Evolutionary conservation across 2,329 filamentous ascomycete genomes (phyloP).

Genomic region (Colletotrichum nymphaeae): DNA sequence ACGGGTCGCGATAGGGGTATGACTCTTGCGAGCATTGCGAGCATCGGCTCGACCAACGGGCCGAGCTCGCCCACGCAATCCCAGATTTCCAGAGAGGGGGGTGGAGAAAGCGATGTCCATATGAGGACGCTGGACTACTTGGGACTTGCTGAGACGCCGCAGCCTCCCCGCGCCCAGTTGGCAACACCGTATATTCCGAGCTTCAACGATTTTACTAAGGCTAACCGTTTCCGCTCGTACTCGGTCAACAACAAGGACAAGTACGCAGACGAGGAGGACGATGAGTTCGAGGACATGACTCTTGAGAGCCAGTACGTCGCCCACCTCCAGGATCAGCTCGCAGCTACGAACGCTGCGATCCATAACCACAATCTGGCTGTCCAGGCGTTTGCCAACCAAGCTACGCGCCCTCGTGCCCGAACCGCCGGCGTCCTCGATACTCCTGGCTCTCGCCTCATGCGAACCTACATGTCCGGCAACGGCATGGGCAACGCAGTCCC

Average conservation of each 20-base stretch:
- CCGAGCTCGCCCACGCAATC: constrained; percentile 89
- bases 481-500: constrained; percentile 82
- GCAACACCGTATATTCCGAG: constrained; percentile 78
- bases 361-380: constrained; percentile 94
- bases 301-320: constrained; percentile 71
- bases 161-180: constrained; percentile 79
- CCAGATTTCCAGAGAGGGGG: constrained; percentile 85
- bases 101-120: constrained; percentile 86
- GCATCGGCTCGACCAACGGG: constrained; percentile 85
- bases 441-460: constrained; percentile 72
- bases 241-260: constrained; percentile 99
- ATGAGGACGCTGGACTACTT: constrained; percentile 95
- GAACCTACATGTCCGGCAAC: constrained; percentile 80
- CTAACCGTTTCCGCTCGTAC: constrained; percentile 93
- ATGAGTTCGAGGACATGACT: constrained; percentile 73
- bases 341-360: constrained; percentile 76
- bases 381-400: constrained; percentile 89
- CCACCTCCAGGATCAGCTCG: constrained; percentile 70
- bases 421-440: constrained; percentile 93
- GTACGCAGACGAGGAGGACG: constrained; percentile 89
- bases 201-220: constrained; percentile 79
- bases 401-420: constrained; percentile 86
- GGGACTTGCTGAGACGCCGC: constrained; percentile 92
- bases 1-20: constrained; percentile 84
- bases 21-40: constrained; percentile 84